phyloP scores from a whole-genome alignment of 2,329 filamentous ascomycete species.

The Diaporthe amygdali region DNA sequence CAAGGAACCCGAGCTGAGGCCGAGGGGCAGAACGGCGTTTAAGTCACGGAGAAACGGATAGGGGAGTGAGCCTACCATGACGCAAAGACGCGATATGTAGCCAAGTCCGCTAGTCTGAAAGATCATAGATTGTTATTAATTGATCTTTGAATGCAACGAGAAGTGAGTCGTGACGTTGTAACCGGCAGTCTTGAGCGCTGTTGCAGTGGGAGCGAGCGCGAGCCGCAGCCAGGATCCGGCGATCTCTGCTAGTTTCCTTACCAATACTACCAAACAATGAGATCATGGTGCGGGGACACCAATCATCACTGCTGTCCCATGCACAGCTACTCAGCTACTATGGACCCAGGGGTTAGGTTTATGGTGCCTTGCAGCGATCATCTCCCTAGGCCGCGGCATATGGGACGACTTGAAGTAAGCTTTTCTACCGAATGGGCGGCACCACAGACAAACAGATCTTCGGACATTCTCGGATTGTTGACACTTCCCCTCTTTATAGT shows the following conservation, averaged over 20 bases:
- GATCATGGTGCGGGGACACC: conserved; percentile 9
- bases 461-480: not conserved
- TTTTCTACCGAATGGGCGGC: no score
- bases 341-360: not conserved
- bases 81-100: not conserved
- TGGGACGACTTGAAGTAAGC: not conserved
- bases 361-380: conserved; percentile 5
- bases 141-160: not conserved
- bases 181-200: not conserved
- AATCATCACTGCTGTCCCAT: not conserved
- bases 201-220: not conserved
- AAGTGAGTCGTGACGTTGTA: conserved; percentile 2
- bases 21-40: not conserved
- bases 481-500: no score
- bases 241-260: not conserved
- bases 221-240: not conserved
- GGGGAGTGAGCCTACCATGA: not conserved
- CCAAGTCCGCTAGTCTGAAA: not conserved
- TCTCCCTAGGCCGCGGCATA: not conserved
- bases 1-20: not conserved
- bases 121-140: not conserved
- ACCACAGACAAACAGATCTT: not conserved
- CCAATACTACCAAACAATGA: conserved; percentile 3
- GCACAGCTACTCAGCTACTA: not conserved
- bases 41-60: not conserved